Percentiles rank a stretch among this genome's conserved stretches.
phyloP scores from a whole-genome alignment of 2,329 filamentous ascomycete genomes.

The Claviceps sp. region DNA sequence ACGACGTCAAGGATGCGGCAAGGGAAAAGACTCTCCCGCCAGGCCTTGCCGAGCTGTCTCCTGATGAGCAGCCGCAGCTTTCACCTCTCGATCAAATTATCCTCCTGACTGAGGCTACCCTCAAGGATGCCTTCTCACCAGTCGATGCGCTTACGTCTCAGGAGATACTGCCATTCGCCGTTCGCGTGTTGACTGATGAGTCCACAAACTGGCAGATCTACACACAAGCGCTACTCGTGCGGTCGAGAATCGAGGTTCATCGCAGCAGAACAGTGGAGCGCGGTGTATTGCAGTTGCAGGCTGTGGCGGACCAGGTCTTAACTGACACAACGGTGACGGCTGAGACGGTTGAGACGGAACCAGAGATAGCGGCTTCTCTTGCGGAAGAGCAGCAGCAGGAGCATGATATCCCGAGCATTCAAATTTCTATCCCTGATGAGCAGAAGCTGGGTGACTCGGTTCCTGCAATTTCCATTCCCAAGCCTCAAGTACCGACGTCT shows the following conservation, averaged over 20 bases:
- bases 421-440: constrained; percentile 25
- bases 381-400: constrained; percentile 5
- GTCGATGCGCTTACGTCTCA: constrained; percentile 79
- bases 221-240: constrained; percentile 79
- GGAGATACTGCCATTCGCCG: constrained; percentile 83
- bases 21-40: constrained; percentile 36
- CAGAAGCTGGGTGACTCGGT: constrained; percentile 10
- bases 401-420: constrained; percentile 30
- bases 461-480: constrained; percentile 2
- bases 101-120: constrained; percentile 71
- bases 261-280: constrained; percentile 77
- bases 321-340: constrained; percentile 51
- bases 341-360: constrained; percentile 14
- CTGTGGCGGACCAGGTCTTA: constrained; percentile 88
- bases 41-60: constrained; percentile 50
- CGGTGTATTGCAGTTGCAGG: constrained; percentile 83
- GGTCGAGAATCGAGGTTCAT: constrained; percentile 82
- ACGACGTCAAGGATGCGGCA: constrained; percentile 25
- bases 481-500: constrained; percentile 43
- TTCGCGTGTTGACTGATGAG: constrained; percentile 74
- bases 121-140: constrained; percentile 79
- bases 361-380: constrained; percentile 14
- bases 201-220: constrained; percentile 97
- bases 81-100: constrained; percentile 80
- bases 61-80: constrained; percentile 70